These are phyloP conservation scores for Cladosporium sp. DNA, from an alignment of 2,329 filamentous ascomycete species.

Conservation along the genomic window DNA sequence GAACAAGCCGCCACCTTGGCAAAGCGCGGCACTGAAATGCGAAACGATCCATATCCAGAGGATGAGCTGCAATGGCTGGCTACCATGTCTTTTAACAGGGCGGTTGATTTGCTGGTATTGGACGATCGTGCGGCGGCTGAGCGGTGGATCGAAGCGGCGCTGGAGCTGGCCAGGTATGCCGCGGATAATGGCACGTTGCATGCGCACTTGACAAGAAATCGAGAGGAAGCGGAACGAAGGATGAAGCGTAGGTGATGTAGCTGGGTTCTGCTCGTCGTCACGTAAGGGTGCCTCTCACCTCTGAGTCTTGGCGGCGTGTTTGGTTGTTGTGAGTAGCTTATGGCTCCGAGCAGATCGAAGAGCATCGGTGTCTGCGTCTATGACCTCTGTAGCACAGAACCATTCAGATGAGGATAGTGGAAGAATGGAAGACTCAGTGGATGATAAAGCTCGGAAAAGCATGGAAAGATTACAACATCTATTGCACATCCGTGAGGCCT, in stretches of 20 bases:
- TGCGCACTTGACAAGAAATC: constrained; percentile 33
- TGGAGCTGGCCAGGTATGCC: constrained; percentile 55
- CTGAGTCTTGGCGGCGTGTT: too few species aligned
- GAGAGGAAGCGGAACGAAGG: constrained; percentile 18
- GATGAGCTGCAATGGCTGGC: constrained; percentile 73
- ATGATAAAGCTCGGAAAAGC: background rate
- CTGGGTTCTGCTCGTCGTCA: background rate
- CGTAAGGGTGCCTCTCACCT: background rate
- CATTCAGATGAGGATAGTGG: too few species aligned
- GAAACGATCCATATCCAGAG: constrained; percentile 48
- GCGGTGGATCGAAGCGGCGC: constrained; percentile 57
- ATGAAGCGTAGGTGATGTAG: background rate
- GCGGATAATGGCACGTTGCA: constrained; percentile 43
- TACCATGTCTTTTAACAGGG: constrained; percentile 62
- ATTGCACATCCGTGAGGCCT: background rate
- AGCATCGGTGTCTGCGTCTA: too few species aligned
- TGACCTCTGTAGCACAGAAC: too few species aligned
- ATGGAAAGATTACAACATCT: constrained; percentile 1
- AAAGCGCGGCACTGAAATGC: constrained; percentile 23
- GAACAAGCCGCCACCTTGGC: constrained; percentile 56
- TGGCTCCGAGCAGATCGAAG: background rate
- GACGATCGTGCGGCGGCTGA: constrained; percentile 51
- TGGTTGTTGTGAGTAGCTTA: background rate
- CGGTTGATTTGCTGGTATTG: constrained; percentile 57
- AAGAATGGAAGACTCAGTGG: too few species aligned